phyloP scores from a whole-genome alignment of 2,329 filamentous ascomycete species.

The Ceratocystis huliohia region DNA sequence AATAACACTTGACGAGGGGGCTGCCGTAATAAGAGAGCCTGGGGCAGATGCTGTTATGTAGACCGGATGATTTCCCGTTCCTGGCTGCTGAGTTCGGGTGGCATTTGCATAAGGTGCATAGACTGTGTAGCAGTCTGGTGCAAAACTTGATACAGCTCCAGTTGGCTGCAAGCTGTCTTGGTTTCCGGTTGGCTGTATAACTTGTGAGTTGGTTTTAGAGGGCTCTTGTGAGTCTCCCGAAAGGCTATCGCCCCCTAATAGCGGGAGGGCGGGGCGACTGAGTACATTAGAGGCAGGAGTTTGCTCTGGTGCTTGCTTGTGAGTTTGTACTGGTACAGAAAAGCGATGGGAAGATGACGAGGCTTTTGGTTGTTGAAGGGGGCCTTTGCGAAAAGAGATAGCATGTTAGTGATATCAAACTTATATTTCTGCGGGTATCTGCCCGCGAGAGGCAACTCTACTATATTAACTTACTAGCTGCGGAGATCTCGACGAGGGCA shows the following conservation, averaged over 20 bases:
- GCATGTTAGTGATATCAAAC: background rate
- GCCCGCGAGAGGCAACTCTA: too few relatives aligned
- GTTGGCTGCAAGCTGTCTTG: background rate
- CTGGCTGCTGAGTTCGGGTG: background rate
- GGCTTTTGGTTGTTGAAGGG: slow-evolving; percentile 4
- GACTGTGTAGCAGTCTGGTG: slow-evolving; percentile 15
- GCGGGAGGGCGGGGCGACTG: background rate
- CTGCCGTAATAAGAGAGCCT: slow-evolving; percentile 10
- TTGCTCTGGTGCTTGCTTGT: background rate
- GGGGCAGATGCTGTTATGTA: slow-evolving; percentile 10
- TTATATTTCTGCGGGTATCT: too few relatives aligned
- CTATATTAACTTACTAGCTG: background rate
- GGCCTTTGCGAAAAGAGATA: background rate
- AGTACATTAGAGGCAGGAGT: background rate
- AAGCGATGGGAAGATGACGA: background rate
- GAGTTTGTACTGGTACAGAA: background rate
- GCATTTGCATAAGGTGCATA: slow-evolving; percentile 17
- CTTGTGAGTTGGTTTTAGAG: background rate
- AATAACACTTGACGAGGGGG: slow-evolving; percentile 12
- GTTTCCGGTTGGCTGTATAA: too few relatives aligned
- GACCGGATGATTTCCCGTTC: background rate
- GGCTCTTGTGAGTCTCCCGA: background rate
- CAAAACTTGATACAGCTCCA: background rate
- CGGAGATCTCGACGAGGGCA: slow-evolving; percentile 1
- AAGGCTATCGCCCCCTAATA: background rate